A percentile compares a stretch with the other conserved stretches of the same genome.
These are phyloP conservation scores for Ophiostoma perfectum DNA, from an alignment of 2,329 filamentous ascomycete genomes.

Conservation along the genomic window DNA sequence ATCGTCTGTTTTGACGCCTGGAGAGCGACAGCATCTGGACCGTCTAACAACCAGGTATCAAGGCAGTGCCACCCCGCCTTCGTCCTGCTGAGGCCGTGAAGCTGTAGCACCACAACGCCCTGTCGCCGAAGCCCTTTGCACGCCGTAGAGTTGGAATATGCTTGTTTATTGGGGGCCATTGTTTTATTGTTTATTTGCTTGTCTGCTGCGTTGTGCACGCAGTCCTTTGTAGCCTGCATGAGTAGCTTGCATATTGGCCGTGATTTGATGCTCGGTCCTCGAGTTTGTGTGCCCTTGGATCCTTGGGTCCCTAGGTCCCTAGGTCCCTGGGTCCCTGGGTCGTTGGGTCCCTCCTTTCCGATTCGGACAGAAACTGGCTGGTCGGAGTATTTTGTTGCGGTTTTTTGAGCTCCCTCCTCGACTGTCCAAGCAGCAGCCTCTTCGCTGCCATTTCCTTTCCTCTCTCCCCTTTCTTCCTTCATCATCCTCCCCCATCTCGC, in stretches of 20 bases:
- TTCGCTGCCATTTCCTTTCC: no score
- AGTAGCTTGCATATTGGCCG: not conserved
- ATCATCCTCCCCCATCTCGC: not conserved
- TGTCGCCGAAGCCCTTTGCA: no score
- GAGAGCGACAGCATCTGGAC: not conserved
- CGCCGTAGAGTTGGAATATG: no score
- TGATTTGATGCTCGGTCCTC: constrained; percentile 13
- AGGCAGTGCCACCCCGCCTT: not conserved
- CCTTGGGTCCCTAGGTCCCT: not conserved
- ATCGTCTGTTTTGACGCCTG: constrained; percentile 4
- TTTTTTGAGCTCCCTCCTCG: not conserved
- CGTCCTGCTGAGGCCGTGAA: not conserved
- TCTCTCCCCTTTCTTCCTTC: not conserved
- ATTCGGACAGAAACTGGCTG: not conserved
- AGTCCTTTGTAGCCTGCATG: not conserved
- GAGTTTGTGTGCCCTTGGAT: constrained; percentile 6
- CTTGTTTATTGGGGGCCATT: not conserved
- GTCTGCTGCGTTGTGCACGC: not conserved
- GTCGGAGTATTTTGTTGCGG: not conserved
- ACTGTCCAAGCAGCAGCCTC: not conserved
- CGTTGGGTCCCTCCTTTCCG: not conserved
- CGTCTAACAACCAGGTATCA: not conserved
- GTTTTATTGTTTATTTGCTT: not conserved
- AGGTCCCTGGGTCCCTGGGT: not conserved
- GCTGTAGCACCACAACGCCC: not conserved